Conservation (phyloP, 495 filamentous ascomycete genomes). For the Extremus antarcticus region DNA sequence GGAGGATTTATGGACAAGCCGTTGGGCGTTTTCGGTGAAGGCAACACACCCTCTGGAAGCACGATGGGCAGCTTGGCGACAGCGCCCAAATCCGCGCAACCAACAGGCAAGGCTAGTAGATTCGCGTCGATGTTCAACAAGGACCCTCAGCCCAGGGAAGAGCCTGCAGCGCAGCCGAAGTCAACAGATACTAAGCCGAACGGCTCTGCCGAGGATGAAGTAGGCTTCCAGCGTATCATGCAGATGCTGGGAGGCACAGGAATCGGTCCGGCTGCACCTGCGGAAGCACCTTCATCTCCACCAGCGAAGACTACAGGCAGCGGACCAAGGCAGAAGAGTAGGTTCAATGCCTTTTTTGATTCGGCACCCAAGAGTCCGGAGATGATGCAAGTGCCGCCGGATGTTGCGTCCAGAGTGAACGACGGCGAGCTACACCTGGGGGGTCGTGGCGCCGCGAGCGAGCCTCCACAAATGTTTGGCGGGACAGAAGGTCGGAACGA, state of each 20-base stretch:
- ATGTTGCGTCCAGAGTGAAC: background rate
- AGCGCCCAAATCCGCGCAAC: slow-evolving; percentile 14
- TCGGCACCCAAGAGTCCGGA: slow-evolving; percentile 18
- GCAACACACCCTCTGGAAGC: slow-evolving; percentile 31
- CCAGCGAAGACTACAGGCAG: slow-evolving; percentile 1
- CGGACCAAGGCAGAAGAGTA: slow-evolving; percentile 8
- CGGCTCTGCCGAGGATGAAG: slow-evolving; percentile 62
- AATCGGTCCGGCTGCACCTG: slow-evolving; percentile 11
- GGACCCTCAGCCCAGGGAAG: slow-evolving; percentile 43
- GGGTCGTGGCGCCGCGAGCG: background rate
- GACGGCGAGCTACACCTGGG: background rate
- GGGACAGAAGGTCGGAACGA: no score
- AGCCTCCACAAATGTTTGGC: slow-evolving; percentile 1
- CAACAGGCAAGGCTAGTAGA: slow-evolving; percentile 54
- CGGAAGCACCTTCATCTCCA: slow-evolving; percentile 12
- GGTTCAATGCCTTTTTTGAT: slow-evolving; percentile 18
- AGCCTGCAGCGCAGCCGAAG: slow-evolving; percentile 37
- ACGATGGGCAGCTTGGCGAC: background rate
- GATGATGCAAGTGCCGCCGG: slow-evolving; percentile 6
- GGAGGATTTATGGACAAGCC: slow-evolving; percentile 69
- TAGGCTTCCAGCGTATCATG: slow-evolving; percentile 80
- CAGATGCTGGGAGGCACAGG: slow-evolving; percentile 59
- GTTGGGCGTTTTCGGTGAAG: slow-evolving; percentile 54
- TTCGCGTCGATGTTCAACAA: slow-evolving; percentile 72
- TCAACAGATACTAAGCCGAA: slow-evolving; percentile 32